Evolutionary conservation across 768 basidiomycete species (phyloP).

Genomic region (Pisolithus tinctorius): DNA sequence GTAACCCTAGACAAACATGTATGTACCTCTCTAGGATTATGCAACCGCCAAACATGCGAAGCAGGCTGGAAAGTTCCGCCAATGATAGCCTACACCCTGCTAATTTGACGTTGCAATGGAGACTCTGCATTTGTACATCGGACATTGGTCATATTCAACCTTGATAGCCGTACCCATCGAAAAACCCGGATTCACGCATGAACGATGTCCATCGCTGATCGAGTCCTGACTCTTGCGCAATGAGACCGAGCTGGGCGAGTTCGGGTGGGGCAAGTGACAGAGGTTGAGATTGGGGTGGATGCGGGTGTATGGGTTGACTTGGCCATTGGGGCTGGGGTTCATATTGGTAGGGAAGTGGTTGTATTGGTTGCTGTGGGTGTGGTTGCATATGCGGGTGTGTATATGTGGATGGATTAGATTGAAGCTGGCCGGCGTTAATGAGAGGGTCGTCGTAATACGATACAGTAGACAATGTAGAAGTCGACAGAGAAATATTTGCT

Average conservation of each 20-base stretch:
- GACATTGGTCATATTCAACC: background rate
- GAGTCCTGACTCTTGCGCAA: slow-evolving; percentile 46
- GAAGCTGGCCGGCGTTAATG: background rate
- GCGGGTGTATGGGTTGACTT: background rate
- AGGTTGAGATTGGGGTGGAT: background rate
- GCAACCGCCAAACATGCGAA: too few species aligned
- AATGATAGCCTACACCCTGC: too few species aligned
- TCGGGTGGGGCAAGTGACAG: slow-evolving; percentile 34
- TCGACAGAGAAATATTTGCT: background rate
- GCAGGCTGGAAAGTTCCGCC: too few species aligned
- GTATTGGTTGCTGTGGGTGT: too few species aligned
- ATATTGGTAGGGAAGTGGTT: background rate
- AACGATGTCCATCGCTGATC: slow-evolving; percentile 58
- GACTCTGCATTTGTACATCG: too few species aligned
- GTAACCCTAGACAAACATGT: too few species aligned
- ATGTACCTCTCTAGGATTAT: too few species aligned
- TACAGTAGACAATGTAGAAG: background rate
- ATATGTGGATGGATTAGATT: too few species aligned
- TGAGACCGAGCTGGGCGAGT: slow-evolving; percentile 55
- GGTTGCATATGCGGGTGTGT: too few species aligned
- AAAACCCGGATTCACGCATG: slow-evolving; percentile 50
- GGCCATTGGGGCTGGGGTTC: background rate
- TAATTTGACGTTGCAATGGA: too few species aligned
- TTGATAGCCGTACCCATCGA: slow-evolving; percentile 20
- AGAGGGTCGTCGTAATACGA: background rate